phyloP scores from a whole-genome alignment of 2,329 filamentous ascomycete species.

The Neonectria faginata region DNA sequence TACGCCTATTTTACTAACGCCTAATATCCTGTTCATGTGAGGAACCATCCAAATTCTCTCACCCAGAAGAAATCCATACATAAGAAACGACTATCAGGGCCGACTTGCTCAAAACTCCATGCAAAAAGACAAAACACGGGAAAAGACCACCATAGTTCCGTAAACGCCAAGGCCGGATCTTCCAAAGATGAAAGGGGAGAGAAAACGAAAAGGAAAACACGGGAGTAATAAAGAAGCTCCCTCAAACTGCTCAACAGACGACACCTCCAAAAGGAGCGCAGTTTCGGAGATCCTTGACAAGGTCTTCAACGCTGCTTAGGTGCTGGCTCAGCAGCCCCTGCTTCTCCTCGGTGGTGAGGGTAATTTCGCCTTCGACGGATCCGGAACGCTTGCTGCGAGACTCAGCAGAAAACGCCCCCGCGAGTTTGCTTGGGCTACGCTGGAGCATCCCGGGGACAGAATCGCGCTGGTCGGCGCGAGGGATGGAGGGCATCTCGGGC shows the following conservation, averaged over 20 bases:
- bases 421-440: conserved; percentile 76
- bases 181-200: conserved; percentile 12
- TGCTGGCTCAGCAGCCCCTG: conserved; percentile 81
- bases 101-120: conserved; percentile 43
- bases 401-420: conserved; percentile 63
- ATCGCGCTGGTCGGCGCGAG: conserved; percentile 59
- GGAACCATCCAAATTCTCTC: conserved; percentile 39
- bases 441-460: conserved; percentile 67
- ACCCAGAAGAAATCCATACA: conserved; percentile 31
- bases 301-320: conserved; percentile 83
- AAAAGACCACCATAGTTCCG: conserved; percentile 28
- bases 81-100: conserved; percentile 39
- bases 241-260: conserved; percentile 53
- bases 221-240: background rate
- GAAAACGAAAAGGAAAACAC: conserved; percentile 13
- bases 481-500: conserved; percentile 79
- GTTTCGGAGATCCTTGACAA: conserved; percentile 85
- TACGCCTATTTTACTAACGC: conserved; percentile 44
- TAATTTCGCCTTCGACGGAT: conserved; percentile 54
- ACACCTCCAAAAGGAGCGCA: conserved; percentile 79
- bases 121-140: conserved; percentile 27
- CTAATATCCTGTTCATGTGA: conserved; percentile 45
- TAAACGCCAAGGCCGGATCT: conserved; percentile 31
- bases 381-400: conserved; percentile 50
- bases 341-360: conserved; percentile 80